phyloP scores from a whole-genome alignment of 2,329 filamentous ascomycete genomes.

The Fusarium metavorans region DNA sequence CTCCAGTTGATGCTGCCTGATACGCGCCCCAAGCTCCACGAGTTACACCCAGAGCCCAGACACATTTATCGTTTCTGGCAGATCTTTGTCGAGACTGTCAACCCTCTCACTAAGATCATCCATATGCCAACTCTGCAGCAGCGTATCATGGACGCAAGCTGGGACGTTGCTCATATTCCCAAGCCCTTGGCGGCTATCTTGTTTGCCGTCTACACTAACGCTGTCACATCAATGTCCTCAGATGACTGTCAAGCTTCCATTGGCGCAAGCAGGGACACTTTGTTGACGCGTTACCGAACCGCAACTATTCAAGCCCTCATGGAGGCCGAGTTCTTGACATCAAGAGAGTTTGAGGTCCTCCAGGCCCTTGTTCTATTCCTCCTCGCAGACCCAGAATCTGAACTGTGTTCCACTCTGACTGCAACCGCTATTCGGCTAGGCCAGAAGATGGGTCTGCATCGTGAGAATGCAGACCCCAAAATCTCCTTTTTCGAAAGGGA shows the following conservation, averaged over 20 bases:
- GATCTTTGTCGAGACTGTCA: conserved; percentile 48
- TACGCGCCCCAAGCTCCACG: neutral
- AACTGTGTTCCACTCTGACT: conserved; percentile 41
- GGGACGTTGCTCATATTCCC: conserved; percentile 31
- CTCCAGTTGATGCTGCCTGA: conserved; percentile 14
- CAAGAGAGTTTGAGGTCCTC: conserved; percentile 45
- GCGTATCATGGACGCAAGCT: conserved; percentile 46
- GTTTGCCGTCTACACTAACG: conserved; percentile 46
- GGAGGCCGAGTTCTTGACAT: conserved; percentile 43
- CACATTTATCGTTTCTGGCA: conserved; percentile 49
- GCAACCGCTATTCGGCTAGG: conserved; percentile 39
- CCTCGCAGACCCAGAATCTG: conserved; percentile 45
- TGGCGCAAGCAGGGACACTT: conserved; percentile 11
- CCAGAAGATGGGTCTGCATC: conserved; percentile 44
- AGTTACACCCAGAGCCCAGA: conserved; percentile 47
- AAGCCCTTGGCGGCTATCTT: conserved; percentile 41
- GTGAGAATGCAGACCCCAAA: conserved; percentile 11
- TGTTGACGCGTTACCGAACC: conserved; percentile 41
- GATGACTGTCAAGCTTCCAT: conserved; percentile 31
- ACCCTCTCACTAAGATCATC: conserved; percentile 48
- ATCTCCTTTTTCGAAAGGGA: conserved; percentile 42
- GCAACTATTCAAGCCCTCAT: conserved; percentile 42
- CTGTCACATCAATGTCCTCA: conserved; percentile 36
- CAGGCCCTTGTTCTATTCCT: conserved; percentile 48
- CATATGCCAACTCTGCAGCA: conserved; percentile 50